A percentile compares a stretch with the other conserved stretches of the same genome.
Conservation (phyloP, 495 filamentous ascomycete genomes). For the Penicillium macrosclerotiorum region DNA sequence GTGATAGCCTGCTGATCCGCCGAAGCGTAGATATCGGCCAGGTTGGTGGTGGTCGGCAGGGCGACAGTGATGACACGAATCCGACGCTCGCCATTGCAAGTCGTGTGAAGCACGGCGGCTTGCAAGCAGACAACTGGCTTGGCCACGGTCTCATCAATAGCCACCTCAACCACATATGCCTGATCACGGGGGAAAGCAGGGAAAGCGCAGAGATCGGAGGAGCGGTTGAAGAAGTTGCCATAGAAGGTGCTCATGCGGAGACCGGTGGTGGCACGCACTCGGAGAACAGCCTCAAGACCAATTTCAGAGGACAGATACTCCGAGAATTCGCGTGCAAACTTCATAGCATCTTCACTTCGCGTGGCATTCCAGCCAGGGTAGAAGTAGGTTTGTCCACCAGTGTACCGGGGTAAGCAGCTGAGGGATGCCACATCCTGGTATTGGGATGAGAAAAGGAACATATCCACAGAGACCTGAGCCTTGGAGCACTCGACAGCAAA, state of each 20-base stretch:
- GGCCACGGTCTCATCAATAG: constrained; percentile 91
- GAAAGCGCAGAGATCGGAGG: constrained; percentile 95
- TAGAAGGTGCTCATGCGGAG: constrained; percentile 97
- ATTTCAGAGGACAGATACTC: constrained; percentile 95
- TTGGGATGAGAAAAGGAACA: constrained; percentile 97
- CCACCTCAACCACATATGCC: constrained; percentile 97
- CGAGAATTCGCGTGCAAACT: constrained; percentile 94
- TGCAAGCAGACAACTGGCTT: constrained; percentile 95
- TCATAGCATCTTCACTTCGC: constrained; percentile 89
- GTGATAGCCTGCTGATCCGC: constrained; percentile 92
- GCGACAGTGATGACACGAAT: constrained; percentile 94
- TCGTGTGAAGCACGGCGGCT: constrained; percentile 95
- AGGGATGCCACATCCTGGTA: constrained; percentile 97
- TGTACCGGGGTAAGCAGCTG: constrained; percentile 92
- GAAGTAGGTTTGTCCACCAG: constrained; percentile 97
- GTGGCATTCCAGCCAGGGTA: constrained; percentile 98
- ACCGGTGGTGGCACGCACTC: constrained; percentile 91
- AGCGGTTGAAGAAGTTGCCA: constrained; percentile 98
- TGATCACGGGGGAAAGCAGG: constrained; percentile 97
- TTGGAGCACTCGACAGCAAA: constrained; percentile 99
- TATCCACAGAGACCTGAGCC: constrained; percentile 96
- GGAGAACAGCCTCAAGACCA: constrained; percentile 91
- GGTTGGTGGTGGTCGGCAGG: constrained; percentile 83
- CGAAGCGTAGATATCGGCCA: constrained; percentile 90
- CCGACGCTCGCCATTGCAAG: constrained; percentile 92